These are phyloP conservation scores for Didymella exigua DNA, from an alignment of 2,329 filamentous ascomycete genomes.

Conservation along the genomic window DNA sequence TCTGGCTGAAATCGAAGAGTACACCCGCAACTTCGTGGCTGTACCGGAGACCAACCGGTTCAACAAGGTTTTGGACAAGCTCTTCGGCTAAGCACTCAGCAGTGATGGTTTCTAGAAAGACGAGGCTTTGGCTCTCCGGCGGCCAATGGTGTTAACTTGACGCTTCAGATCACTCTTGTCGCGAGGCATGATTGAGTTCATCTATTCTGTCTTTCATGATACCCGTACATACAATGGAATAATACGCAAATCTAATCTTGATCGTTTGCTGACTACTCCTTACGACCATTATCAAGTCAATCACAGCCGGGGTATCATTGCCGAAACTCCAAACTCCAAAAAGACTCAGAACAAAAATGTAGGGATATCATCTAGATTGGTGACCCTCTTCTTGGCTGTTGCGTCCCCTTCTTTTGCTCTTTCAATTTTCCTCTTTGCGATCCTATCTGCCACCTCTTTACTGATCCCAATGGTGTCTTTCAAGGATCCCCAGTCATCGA, in stretches of 20 bases:
- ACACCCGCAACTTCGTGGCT: slow-evolving; percentile 65
- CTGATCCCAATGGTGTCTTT: slow-evolving; percentile 1
- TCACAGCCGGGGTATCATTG: slow-evolving; percentile 1
- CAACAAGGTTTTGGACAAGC: slow-evolving; percentile 52
- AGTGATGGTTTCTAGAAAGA: background rate
- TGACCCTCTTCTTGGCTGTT: slow-evolving; percentile 32
- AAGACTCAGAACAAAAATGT: slow-evolving; percentile 50
- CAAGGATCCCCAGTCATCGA: slow-evolving; percentile 12
- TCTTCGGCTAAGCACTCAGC: slow-evolving; percentile 46
- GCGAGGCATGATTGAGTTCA: background rate
- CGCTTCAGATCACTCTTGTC: background rate
- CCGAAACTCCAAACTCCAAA: background rate
- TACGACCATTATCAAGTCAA: background rate
- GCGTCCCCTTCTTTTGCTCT: slow-evolving; percentile 31
- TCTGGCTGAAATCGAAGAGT: slow-evolving; percentile 70
- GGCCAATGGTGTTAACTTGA: background rate
- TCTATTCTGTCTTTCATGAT: background rate
- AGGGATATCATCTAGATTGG: slow-evolving; percentile 50
- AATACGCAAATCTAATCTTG: background rate
- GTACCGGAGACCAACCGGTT: slow-evolving; percentile 54
- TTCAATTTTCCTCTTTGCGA: slow-evolving; percentile 41
- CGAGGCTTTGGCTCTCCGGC: background rate
- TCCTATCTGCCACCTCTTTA: slow-evolving; percentile 34
- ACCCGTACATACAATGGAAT: background rate
- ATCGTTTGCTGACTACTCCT: background rate